phyloP scores from a whole-genome alignment of 208 protist genomes.

The Leishmania lainsoni region DNA sequence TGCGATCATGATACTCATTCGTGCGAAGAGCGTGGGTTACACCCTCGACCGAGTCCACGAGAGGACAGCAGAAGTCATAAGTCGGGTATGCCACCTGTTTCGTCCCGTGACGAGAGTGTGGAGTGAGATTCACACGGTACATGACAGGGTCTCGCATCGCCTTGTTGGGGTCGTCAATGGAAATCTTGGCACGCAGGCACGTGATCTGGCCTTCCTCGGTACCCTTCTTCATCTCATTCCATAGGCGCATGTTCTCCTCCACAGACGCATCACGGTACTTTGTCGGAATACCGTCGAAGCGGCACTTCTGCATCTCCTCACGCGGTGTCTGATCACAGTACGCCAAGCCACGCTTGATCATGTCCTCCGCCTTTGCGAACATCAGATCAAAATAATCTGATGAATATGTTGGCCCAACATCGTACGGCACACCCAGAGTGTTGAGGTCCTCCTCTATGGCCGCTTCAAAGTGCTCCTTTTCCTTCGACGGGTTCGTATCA shows the following conservation, averaged over 20 bases:
- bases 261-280: conserved; percentile 84
- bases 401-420: conserved; percentile 93
- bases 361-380: conserved; percentile 83
- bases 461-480: conserved; percentile 96
- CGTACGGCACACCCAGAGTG: conserved; percentile 91
- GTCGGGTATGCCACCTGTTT: conserved; percentile 97
- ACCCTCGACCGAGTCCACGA: conserved; percentile 98
- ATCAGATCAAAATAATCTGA: conserved; percentile 98
- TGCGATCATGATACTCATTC: conserved; percentile 98
- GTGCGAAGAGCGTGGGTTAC: conserved; percentile 99
- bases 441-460: conserved; percentile 96
- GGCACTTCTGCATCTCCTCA: conserved; percentile 95
- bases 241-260: conserved; percentile 96
- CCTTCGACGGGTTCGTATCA: conserved; percentile 99
- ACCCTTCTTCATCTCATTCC: conserved; percentile 94
- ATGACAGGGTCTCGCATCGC: conserved; percentile 98
- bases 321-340: conserved; percentile 98
- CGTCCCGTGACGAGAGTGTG: conserved; percentile 93
- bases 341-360: conserved; percentile 92
- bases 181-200: conserved; percentile 98
- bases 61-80: conserved; percentile 99
- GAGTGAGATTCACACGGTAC: conserved; percentile 94
- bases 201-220: conserved; percentile 89
- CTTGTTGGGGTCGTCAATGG: conserved; percentile 94
- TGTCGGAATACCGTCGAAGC: conserved; percentile 93